Evolutionary conservation across 192 early-diverging fungal genomes (phyloP), one percentile per base, ranked within the genome.

Genomic region (Geranomyces variabilis): DNA sequence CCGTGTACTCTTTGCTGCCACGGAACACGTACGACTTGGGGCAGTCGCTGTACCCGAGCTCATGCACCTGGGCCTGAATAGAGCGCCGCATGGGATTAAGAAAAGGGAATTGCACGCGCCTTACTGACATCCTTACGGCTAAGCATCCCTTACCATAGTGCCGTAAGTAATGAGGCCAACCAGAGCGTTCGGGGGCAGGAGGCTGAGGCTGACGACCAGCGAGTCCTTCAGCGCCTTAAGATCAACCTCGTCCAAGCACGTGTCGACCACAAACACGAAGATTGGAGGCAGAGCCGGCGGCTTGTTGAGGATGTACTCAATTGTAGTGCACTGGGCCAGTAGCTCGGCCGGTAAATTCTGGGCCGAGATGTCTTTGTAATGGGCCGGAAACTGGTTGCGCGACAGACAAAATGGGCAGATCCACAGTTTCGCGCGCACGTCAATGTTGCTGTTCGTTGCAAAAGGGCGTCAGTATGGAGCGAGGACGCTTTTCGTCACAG

Each of bases 331-430:
- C 64, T 92, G 90, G 57, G 89, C 87, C 68, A 95, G 77, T 44
- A 99, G 83, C 78, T 99, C 97, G 31, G 94, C 90, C 2, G 97
- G 97, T 55, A 99, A 86, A 68, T 96, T 95, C 67, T 87, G 89
- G 33, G 86, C 88, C 48, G 92, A 92, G 74, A 99, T 96, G 78
- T 99, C 95, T 74, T 91, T 90, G 77, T 99, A 99, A 69, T 99
- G 96, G 72, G 94, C 92, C 28, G 97, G 96, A 74, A 99, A 93
- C 74, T 93, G 93, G 80, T 98, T 99, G 47, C 97, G 90, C 75
- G 94, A 92, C 76, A 97, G 79, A 74, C 97, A 98, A 80, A 99
- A 96, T n/a, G 97, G 94, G 73, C 97, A 99, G 67, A 96, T 95
- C 97, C 97, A 99, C 31, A 98, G 84, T 79, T 94, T 95, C 13